Percentiles rank a stretch among this genome's conserved stretches.
Evolutionary conservation across 1,139 yeast species (phyloP).

Genomic region (Scheffersomyces quercinus): DNA sequence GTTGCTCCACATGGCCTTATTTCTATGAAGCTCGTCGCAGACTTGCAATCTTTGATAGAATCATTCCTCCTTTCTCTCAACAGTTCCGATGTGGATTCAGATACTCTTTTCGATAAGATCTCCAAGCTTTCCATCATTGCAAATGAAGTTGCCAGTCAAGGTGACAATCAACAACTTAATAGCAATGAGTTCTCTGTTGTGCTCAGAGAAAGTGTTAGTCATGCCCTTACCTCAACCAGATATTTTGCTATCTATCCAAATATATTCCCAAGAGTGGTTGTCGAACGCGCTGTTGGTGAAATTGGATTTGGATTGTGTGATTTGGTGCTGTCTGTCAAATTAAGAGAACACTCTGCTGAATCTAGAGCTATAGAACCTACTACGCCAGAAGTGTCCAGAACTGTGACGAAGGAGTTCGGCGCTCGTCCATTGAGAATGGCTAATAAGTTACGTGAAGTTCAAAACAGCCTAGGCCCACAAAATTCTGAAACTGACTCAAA

Average conservation of each 20-base stretch:
- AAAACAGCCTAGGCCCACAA: background rate
- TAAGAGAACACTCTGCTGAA: slow-evolving; percentile 28
- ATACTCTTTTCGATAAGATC: slow-evolving; percentile 53
- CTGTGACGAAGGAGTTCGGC: slow-evolving; percentile 28
- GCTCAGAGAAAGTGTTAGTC: slow-evolving; percentile 71
- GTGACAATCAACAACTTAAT: slow-evolving; percentile 35
- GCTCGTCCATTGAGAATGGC: slow-evolving; percentile 65
- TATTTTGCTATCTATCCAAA: slow-evolving; percentile 67
- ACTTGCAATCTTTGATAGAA: slow-evolving; percentile 50
- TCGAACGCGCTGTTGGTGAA: slow-evolving; percentile 80
- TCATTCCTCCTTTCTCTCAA: slow-evolving; percentile 39
- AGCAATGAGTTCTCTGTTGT: slow-evolving; percentile 38
- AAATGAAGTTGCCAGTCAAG: slow-evolving; percentile 48
- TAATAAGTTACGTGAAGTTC: slow-evolving; percentile 34
- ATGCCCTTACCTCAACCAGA: slow-evolving; percentile 76
- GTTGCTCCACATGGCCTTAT: slow-evolving; percentile 45
- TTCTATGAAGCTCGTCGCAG: slow-evolving; percentile 44
- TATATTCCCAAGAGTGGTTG: slow-evolving; percentile 67
- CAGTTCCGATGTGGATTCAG: slow-evolving; percentile 35
- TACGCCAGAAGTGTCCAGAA: background rate
- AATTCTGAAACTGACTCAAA: too few species aligned
- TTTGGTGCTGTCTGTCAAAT: slow-evolving; percentile 57
- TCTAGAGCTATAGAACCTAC: slow-evolving; percentile 10
- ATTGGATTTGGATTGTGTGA: slow-evolving; percentile 74
- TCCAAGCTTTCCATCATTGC: slow-evolving; percentile 54